Percentiles rank a stretch among this genome's conserved stretches.
These are phyloP conservation scores for Adansonia rubrostipa DNA, from an alignment of 441 rosid genomes.

Conservation along the genomic window DNA sequence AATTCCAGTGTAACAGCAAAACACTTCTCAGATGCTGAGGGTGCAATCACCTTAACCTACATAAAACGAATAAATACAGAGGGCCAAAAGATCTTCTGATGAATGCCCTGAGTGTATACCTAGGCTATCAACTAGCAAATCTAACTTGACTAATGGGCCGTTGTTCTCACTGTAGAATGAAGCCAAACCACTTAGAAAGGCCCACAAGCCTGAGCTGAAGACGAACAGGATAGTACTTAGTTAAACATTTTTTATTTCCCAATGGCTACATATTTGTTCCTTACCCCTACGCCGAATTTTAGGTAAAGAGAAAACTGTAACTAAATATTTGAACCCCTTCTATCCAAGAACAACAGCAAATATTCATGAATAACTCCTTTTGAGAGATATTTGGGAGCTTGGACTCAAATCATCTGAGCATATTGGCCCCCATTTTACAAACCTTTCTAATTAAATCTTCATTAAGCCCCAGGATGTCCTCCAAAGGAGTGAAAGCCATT, in stretches of 20 bases:
- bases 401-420: neutral
- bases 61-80: neutral
- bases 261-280: neutral
- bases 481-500: constrained; percentile 86
- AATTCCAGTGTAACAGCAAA: constrained; percentile 21
- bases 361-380: neutral
- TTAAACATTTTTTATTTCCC: neutral
- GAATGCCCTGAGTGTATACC: constrained; percentile 9
- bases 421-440: constrained; percentile 25
- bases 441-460: constrained; percentile 94
- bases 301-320: neutral
- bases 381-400: constrained; percentile 17
- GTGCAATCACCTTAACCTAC: neutral
- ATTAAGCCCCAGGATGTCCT: constrained; percentile 84
- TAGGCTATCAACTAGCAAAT: neutral
- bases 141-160: constrained; percentile 5
- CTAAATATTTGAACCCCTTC: constrained; percentile 13
- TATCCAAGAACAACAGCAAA: neutral
- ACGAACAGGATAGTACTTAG: neutral
- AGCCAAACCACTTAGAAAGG: neutral
- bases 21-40: neutral
- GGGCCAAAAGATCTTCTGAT: neutral
- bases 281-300: neutral
- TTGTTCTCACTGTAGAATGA: neutral
- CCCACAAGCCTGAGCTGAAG: constrained; percentile 12